These are phyloP conservation scores for Arthrobotrys entomopaga DNA, from an alignment of 2,329 filamentous ascomycete genomes.

Conservation along the genomic window DNA sequence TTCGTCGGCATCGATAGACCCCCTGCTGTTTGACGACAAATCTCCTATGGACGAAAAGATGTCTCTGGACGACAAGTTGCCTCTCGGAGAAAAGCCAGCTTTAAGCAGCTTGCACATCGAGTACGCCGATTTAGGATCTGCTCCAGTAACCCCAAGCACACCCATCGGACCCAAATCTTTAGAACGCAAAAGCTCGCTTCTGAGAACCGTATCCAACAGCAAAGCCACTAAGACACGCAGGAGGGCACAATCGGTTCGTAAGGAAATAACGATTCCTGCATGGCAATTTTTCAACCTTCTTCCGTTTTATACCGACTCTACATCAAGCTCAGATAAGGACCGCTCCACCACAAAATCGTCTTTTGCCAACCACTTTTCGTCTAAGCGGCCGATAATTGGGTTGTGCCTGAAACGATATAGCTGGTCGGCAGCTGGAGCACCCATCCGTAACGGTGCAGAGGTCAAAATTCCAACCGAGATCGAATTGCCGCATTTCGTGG, in stretches of 20 bases:
- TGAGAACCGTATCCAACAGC: conserved; percentile 61
- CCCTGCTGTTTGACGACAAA: conserved; percentile 62
- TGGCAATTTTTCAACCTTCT: conserved; percentile 93
- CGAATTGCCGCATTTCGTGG: conserved; percentile 86
- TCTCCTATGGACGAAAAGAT: conserved; percentile 23
- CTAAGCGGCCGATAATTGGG: conserved; percentile 83
- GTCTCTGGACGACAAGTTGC: conserved; percentile 49
- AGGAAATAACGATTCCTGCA: conserved; percentile 92
- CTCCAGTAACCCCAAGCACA: conserved; percentile 56
- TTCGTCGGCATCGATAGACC: conserved; percentile 6
- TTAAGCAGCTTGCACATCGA: conserved; percentile 62
- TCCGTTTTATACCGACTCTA: conserved; percentile 57
- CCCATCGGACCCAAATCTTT: conserved; percentile 56
- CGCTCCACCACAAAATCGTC: conserved; percentile 56
- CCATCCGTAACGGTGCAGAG: conserved; percentile 78
- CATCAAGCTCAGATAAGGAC: conserved; percentile 42
- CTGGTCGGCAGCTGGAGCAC: conserved; percentile 74
- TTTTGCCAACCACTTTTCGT: conserved; percentile 84
- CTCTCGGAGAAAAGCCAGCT: conserved; percentile 60
- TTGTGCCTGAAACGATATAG: conserved; percentile 93
- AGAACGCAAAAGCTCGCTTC: conserved; percentile 51
- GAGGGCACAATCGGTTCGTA: conserved; percentile 66
- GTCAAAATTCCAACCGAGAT: conserved; percentile 92
- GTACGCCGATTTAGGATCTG: conserved; percentile 62
- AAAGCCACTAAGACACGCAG: conserved; percentile 65